Evolutionary conservation across 2,329 filamentous ascomycete species (phyloP), one percentile per base, ranked within the genome.

Genomic region (Colletotrichum paranaense): DNA sequence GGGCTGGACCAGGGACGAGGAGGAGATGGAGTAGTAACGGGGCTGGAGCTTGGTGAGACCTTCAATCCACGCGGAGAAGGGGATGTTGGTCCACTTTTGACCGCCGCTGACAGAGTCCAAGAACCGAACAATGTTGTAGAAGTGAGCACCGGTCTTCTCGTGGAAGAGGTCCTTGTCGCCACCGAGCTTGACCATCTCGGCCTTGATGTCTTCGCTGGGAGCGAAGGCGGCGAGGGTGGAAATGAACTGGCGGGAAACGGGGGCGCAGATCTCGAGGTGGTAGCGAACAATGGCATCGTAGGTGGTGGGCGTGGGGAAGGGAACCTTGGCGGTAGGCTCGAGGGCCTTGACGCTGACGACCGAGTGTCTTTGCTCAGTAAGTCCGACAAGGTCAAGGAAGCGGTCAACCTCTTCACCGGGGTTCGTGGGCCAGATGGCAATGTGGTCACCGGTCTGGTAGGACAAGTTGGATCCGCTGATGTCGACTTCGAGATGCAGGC

Each of bases 1-100:
- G 81, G 97, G 95, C 81, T 99, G 95, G 19, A 97, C 95, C 9
- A 95, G 83, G 7, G 97, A 98, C 1, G 97, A 98, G 1, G 97
- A 99, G 2, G 97, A 99, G 83, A 99, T 99, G 62, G 97, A 99
- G 87, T 99, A 99, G 88, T 98, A 99, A 62, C 97, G 94, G 52
- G 97, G 96, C 84, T 99, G 97, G 70, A 99, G 91, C 88, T 98
- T 98, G 84, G 92, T 94, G 74, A 99, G 84, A 76, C 95, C 94
- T 87, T 99, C 97, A 77, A 99, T 95, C 78, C 98, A 92, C 78
- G 95, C 92, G 9, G 97, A 98, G 86, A 99, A 98, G 19, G 97
- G 97, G 68, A 98, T 92, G 67, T 91, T 92, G 67, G 90, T 87
- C 94, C 97, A 99, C 72, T 91, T 91, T 83, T 94, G 86, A 62